Evolutionary conservation across 768 basidiomycete genomes (phyloP).

Genomic region (Suillus americanus): DNA sequence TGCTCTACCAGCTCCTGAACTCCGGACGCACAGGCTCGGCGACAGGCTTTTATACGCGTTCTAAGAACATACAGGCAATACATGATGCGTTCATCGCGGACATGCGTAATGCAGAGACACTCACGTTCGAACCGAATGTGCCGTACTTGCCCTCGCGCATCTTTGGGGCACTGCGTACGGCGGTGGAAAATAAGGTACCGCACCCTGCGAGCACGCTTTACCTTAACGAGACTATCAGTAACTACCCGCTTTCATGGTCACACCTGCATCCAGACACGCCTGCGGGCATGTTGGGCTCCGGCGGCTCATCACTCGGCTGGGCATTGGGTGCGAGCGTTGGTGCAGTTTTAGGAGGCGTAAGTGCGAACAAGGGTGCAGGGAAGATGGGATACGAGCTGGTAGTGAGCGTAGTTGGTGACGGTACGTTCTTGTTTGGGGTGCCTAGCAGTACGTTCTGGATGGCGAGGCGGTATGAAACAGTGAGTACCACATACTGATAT

Average conservation of each 20-base stretch:
- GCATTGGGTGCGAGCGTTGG: slow-evolving; percentile 65
- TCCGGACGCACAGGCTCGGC: slow-evolving; percentile 19
- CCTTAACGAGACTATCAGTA: slow-evolving; percentile 66
- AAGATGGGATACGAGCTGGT: slow-evolving; percentile 49
- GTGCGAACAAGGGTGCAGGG: slow-evolving; percentile 18
- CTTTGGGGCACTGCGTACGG: slow-evolving; percentile 45
- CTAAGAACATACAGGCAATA: slow-evolving; percentile 18
- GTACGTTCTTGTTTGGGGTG: slow-evolving; percentile 64
- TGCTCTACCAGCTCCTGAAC: slow-evolving; percentile 47
- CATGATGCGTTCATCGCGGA: slow-evolving; percentile 27
- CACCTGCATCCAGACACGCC: slow-evolving; percentile 54
- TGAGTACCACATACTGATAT: slow-evolving; percentile 28
- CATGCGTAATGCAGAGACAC: slow-evolving; percentile 35
- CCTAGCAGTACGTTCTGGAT: slow-evolving; percentile 74
- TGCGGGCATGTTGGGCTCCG: slow-evolving; percentile 54
- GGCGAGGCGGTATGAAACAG: slow-evolving; percentile 65
- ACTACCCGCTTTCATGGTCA: slow-evolving; percentile 51
- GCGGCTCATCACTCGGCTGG: slow-evolving; percentile 71
- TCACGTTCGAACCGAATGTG: slow-evolving; percentile 13
- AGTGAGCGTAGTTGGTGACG: slow-evolving; percentile 65
- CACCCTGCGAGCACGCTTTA: slow-evolving; percentile 35
- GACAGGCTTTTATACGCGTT: slow-evolving; percentile 13
- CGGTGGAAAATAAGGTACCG: slow-evolving; percentile 26
- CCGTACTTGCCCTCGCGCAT: slow-evolving; percentile 46
- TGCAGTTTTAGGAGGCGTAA: slow-evolving; percentile 44